Evolutionary conservation across 192 early-diverging fungal genomes (phyloP).

Genomic region (Coemansia sp.): DNA sequence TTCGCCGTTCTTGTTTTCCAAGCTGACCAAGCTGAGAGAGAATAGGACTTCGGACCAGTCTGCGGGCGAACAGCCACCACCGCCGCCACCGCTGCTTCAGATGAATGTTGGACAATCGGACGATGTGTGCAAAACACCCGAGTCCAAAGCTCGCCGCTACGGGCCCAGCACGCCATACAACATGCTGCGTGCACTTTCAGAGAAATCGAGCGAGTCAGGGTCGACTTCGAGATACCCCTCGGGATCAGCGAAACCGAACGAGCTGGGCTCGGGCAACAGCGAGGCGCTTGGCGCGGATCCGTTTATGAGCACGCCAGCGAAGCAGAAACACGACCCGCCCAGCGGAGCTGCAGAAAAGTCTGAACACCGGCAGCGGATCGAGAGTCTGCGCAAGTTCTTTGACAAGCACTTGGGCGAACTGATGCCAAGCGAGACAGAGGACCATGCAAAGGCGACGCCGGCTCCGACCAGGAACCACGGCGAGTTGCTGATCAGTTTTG

Average conservation of each 20-base stretch:
- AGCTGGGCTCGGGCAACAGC: not conserved
- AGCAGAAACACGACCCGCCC: not conserved
- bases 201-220: constrained; percentile 27
- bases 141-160: constrained; percentile 10
- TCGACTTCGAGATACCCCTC: not conserved
- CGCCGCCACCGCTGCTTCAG: too few species aligned
- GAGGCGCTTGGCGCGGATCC: not conserved
- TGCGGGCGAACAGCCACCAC: not conserved
- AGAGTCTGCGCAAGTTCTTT: constrained; percentile 38
- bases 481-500: constrained; percentile 20
- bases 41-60: not conserved
- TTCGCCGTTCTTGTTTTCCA: constrained; percentile 23
- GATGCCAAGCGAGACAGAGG: not conserved
- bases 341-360: constrained; percentile 10
- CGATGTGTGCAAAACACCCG: constrained; percentile 10
- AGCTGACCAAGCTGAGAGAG: constrained; percentile 1
- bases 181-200: constrained; percentile 25
- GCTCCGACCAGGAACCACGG: not conserved
- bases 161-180: constrained; percentile 17
- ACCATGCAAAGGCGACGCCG: constrained; percentile 1
- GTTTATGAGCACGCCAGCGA: constrained; percentile 21
- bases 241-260: not conserved
- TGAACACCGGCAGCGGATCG: constrained; percentile 24
- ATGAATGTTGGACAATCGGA: not conserved
- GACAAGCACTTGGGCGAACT: not conserved